Evolutionary conservation across 208 protist genomes (phyloP).

Genomic region (Kentomonas sorsogonicus): DNA sequence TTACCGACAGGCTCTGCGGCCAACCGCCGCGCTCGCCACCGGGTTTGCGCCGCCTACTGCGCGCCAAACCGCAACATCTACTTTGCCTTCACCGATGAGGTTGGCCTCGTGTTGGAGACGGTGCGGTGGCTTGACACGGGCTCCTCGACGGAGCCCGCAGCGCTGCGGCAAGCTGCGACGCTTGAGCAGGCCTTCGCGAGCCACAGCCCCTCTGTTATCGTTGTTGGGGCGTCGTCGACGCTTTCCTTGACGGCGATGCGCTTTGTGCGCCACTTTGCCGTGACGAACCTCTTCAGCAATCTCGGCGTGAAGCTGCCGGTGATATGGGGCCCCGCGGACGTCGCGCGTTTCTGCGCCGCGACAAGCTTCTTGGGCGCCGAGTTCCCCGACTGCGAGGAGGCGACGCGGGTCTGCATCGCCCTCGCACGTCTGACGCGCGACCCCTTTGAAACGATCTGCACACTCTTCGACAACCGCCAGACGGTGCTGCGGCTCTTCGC

Average conservation of each 20-base stretch:
- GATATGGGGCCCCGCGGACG: slow-evolving; percentile 62
- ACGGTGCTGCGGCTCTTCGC: slow-evolving; percentile 59
- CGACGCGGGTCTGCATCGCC: slow-evolving; percentile 37
- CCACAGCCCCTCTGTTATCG: slow-evolving; percentile 63
- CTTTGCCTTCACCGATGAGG: slow-evolving; percentile 76
- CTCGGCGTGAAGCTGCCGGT: slow-evolving; percentile 50
- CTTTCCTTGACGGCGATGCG: slow-evolving; percentile 50
- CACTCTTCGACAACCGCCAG: slow-evolving; percentile 64
- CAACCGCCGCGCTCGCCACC: slow-evolving; percentile 9
- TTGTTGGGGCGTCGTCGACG: slow-evolving; percentile 44
- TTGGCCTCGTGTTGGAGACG: slow-evolving; percentile 50
- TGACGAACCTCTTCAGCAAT: slow-evolving; percentile 30
- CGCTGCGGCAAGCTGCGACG: slow-evolving; percentile 45
- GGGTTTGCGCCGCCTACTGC: slow-evolving; percentile 74
- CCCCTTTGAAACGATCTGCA: slow-evolving; percentile 48
- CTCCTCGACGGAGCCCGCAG: slow-evolving; percentile 37
- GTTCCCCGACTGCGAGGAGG: slow-evolving; percentile 31
- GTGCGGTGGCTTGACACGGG: slow-evolving; percentile 67
- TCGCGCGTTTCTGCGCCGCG: slow-evolving; percentile 60
- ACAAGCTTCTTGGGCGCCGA: slow-evolving; percentile 47
- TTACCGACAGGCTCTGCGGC: background rate
- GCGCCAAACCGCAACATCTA: slow-evolving; percentile 57
- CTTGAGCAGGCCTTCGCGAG: slow-evolving; percentile 61
- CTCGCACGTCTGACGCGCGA: slow-evolving; percentile 75
- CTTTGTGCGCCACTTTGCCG: slow-evolving; percentile 57